Conservation (phyloP, 768 basidiomycete genomes). For the Rhizopogon vinicolor region DNA sequence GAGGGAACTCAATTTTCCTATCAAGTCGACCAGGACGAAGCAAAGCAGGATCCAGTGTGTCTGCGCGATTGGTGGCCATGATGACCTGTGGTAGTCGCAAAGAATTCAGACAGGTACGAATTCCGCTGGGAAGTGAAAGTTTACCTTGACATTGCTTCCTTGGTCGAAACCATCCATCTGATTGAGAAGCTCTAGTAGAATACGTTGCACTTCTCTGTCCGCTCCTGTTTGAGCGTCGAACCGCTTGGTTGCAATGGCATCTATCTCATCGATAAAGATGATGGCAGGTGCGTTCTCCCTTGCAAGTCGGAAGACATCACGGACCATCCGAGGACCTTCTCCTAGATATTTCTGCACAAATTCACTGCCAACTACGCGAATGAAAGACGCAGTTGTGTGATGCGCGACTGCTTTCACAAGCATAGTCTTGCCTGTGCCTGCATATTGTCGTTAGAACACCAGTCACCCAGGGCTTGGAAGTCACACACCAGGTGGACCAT, state of each 20-base stretch:
- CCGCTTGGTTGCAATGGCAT: constrained; percentile 98
- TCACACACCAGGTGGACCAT: constrained; percentile 86
- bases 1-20: constrained; percentile 97
- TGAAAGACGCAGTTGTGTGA: constrained; percentile 96
- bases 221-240: constrained; percentile 99
- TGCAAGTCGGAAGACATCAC: constrained; percentile 97
- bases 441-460: constrained; percentile 3
- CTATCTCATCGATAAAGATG: constrained; percentile 99
- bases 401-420: constrained; percentile 99
- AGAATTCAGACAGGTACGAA: neutral
- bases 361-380: constrained; percentile 96
- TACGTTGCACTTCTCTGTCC: constrained; percentile 98
- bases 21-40: constrained; percentile 97
- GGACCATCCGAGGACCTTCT: constrained; percentile 99
- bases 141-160: constrained; percentile 94
- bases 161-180: constrained; percentile 99
- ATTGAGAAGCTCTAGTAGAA: constrained; percentile 91
- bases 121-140: neutral
- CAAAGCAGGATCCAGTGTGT: constrained; percentile 95
- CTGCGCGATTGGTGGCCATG: constrained; percentile 99
- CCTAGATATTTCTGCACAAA: constrained; percentile 99
- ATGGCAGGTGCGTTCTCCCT: constrained; percentile 96
- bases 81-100: constrained; percentile 64
- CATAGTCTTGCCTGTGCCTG: constrained; percentile 99
- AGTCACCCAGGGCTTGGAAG: neutral